These are phyloP conservation scores for Paraphaeosphaeria sporulosa DNA, from an alignment of 2,329 filamentous ascomycete genomes.

Conservation along the genomic window DNA sequence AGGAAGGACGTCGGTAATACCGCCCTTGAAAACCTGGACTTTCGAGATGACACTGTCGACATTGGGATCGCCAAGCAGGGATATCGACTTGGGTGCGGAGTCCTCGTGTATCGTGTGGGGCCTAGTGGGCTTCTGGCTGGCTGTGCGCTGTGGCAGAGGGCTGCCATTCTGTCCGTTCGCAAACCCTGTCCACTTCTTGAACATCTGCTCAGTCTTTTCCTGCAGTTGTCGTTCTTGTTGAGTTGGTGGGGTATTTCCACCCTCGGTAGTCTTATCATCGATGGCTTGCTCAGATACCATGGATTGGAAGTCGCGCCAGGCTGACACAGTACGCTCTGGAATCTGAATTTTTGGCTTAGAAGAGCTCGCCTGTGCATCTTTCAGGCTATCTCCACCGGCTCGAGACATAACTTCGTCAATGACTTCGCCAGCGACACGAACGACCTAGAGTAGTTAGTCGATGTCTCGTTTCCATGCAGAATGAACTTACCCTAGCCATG, in stretches of 20 bases:
- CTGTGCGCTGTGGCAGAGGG: constrained; percentile 20
- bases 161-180: constrained; percentile 10
- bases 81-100: constrained; percentile 31
- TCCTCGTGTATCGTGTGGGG: constrained; percentile 41
- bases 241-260: constrained; percentile 19
- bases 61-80: constrained; percentile 41
- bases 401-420: constrained; percentile 46
- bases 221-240: constrained; percentile 19
- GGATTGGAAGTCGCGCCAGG: constrained; percentile 41
- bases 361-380: constrained; percentile 21
- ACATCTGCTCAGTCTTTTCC: constrained; percentile 25
- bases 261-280: constrained; percentile 24
- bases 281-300: constrained; percentile 38
- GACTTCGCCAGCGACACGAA: constrained; percentile 43
- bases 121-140: constrained; percentile 26
- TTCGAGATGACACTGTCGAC: constrained; percentile 47
- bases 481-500: constrained; percentile 37
- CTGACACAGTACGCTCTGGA: constrained; percentile 28
- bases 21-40: constrained; percentile 45
- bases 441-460: constrained; percentile 32
- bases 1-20: constrained; percentile 43
- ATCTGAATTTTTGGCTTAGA: constrained; percentile 26
- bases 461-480: neutral
- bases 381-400: constrained; percentile 33
- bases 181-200: constrained; percentile 40